Conservation (phyloP, 2,329 filamentous ascomycete species). For the Teratosphaeria nubilosa region DNA sequence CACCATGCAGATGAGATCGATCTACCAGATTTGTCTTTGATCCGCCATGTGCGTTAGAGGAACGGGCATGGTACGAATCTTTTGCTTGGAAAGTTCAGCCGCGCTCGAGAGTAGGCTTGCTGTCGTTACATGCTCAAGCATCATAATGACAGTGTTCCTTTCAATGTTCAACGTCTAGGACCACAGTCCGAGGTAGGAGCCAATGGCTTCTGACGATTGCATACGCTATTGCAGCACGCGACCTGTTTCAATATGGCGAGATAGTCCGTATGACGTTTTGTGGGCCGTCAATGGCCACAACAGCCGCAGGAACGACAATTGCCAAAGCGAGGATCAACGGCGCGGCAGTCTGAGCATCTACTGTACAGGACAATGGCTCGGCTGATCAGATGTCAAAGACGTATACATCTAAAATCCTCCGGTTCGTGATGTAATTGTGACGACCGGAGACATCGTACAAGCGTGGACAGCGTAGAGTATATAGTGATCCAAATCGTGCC, state of each 20-base stretch:
- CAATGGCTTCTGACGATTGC: neutral
- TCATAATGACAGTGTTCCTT: neutral
- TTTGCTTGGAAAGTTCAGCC: neutral
- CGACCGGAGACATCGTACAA: neutral
- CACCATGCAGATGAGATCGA: neutral
- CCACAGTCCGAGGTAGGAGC: neutral
- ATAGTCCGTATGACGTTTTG: neutral
- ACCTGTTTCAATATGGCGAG: neutral
- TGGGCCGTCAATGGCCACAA: neutral
- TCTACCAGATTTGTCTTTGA: neutral
- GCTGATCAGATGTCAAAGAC: neutral
- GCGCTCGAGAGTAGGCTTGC: neutral
- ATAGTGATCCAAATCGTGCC: neutral
- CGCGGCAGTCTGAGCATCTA: neutral
- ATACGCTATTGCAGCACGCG: neutral
- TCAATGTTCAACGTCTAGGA: neutral
- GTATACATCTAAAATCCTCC: neutral
- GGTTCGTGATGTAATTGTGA: neutral
- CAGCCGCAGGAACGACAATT: too few species aligned
- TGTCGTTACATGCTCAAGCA: neutral
- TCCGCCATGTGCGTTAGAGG: neutral
- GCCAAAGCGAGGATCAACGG: neutral
- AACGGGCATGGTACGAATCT: neutral
- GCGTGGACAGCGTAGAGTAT: neutral
- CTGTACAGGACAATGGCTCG: neutral